Evolutionary conservation across 192 early-diverging fungal genomes (phyloP), one percentile per base, ranked within the genome.

Genomic region (Spinellus fusiger): DNA sequence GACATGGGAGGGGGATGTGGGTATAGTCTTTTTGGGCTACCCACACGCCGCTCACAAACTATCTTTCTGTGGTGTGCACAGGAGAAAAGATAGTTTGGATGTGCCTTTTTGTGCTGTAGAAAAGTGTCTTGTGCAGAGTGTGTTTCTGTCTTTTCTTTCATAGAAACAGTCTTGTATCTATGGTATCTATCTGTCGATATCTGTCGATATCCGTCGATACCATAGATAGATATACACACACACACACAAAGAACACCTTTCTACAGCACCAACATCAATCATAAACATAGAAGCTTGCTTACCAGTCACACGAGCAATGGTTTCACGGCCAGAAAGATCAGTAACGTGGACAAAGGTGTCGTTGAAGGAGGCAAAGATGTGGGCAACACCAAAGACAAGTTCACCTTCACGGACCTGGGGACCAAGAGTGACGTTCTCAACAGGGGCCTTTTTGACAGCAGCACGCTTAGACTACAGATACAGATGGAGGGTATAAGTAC

Each of bases 281-380:
- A 82, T 75, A 78, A 78, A 68, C 79, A 74, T 74, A 75, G 69
- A 64, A 63, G 62, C 13, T 40, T 29, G 79, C 87, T 58, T 82
- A 94, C 93, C 93, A 74, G 97, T 99, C 58, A 99, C 90, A 84
- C 97, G 90, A 74, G 87, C 84, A 73, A 99, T 96, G 77, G 97
- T 99, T 87, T 99, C 95, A 74, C 94, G 88, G 52, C 97, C 97
- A 66, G 95, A 92, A 69, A 99, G 80, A 96, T 99, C 97, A 65
- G 97, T 99, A 74, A 99, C 87, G 81, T 99, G 97, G 68, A 98
- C 93, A 71, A 99, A 99, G 69, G 95, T 98, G 80, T 99, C 97
- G 85, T 99, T 99, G 86, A 92, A 96, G 49, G 88, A 91, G 69
- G 97, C 95, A 77, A 89, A 98, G 81, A 99, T 98, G 86, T 96